phyloP scores from a whole-genome alignment of 2,329 filamentous ascomycete genomes.

The Sporothrix dimorphospora region DNA sequence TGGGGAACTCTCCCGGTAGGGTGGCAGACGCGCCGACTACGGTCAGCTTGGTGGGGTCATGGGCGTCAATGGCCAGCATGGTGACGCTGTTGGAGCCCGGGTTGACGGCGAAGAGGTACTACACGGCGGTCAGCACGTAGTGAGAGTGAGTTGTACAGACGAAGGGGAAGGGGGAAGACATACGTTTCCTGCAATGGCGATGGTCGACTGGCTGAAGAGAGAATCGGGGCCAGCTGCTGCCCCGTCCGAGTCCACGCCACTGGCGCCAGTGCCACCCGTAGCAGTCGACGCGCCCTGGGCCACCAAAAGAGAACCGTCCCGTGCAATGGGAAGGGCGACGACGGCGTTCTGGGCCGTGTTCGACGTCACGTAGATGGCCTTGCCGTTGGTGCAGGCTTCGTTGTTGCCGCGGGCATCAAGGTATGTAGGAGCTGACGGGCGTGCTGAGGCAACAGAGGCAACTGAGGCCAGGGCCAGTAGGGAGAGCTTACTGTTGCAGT shows the following conservation, averaged over 20 bases:
- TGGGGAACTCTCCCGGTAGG: conserved; percentile 56
- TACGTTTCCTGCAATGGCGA: conserved; percentile 35
- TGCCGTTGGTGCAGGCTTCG: not conserved
- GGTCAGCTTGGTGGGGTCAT: conserved; percentile 50
- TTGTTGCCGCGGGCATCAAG: not conserved
- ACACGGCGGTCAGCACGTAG: too few species aligned
- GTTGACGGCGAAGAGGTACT: conserved; percentile 60
- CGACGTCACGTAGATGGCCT: conserved; percentile 27
- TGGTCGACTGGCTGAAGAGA: conserved; percentile 26
- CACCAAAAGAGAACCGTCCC: conserved; percentile 8
- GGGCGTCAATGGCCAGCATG: conserved; percentile 50
- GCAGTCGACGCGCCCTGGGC: conserved; percentile 15
- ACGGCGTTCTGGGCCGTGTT: conserved; percentile 25
- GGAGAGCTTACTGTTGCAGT: not conserved
- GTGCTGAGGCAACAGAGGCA: not conserved
- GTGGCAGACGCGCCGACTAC: conserved; percentile 48
- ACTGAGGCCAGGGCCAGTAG: not conserved
- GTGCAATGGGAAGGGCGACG: conserved; percentile 26
- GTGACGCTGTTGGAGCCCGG: conserved; percentile 54
- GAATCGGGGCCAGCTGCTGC: conserved; percentile 17
- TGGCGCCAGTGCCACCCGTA: conserved; percentile 20
- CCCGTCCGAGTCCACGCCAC: not conserved
- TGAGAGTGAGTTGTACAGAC: too few species aligned
- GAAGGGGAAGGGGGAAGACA: not conserved
- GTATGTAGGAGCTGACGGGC: not conserved